Evolutionary conservation across 2,329 filamentous ascomycete species (phyloP).

Genomic region (Kalaharituber pfeilii): DNA sequence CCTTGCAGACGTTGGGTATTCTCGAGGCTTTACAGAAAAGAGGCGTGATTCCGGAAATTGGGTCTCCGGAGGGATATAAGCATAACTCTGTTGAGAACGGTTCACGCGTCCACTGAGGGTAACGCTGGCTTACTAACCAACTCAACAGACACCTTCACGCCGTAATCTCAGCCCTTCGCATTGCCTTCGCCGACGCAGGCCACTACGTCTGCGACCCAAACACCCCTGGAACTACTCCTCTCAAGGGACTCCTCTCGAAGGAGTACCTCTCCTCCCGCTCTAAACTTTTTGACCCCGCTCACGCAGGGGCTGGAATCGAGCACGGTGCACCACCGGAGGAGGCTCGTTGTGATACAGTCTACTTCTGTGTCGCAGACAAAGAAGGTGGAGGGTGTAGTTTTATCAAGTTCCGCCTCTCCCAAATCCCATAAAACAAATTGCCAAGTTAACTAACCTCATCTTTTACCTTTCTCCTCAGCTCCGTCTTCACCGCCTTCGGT

Average conservation of each 20-base stretch:
- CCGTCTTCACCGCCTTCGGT: constrained; percentile 79
- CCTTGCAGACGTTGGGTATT: constrained; percentile 84
- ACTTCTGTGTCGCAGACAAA: constrained; percentile 69
- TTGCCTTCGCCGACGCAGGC: constrained; percentile 73
- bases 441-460: background rate
- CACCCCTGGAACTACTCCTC: constrained; percentile 42
- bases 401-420: constrained; percentile 44
- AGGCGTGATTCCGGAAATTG: constrained; percentile 56
- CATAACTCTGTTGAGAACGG: constrained; percentile 62
- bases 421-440: background rate
- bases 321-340: constrained; percentile 66
- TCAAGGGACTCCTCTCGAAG: constrained; percentile 43
- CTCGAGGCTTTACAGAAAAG: constrained; percentile 65
- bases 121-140: constrained; percentile 9
- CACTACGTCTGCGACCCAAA: constrained; percentile 86
- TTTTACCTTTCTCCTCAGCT: constrained; percentile 28
- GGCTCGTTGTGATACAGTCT: constrained; percentile 79
- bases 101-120: background rate
- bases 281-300: constrained; percentile 41
- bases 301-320: constrained; percentile 35
- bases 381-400: constrained; percentile 84
- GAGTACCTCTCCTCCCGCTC: constrained; percentile 39
- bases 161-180: constrained; percentile 69
- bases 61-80: constrained; percentile 35
- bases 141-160: constrained; percentile 46